Evolutionary conservation across 441 rosid species (phyloP).

Genomic region (Daphne laureola): DNA sequence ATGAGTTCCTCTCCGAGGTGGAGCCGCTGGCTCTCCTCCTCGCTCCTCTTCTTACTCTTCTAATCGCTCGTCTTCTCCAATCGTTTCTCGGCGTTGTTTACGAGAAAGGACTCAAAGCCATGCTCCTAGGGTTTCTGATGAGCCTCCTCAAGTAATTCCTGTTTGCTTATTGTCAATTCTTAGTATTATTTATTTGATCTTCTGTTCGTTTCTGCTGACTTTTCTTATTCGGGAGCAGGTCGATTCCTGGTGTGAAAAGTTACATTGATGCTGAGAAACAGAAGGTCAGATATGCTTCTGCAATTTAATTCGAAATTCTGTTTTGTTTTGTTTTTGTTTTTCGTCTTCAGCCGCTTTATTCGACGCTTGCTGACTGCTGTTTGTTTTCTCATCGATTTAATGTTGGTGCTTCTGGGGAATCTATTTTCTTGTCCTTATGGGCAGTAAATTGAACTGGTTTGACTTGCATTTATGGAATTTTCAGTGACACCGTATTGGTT

Average conservation of each 20-base stretch:
- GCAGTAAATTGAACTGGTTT: conserved; percentile 3
- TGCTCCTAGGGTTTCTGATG: conserved; percentile 46
- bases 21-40: conserved; percentile 67
- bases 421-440: conserved; percentile 1
- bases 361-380: too few relatives aligned
- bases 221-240: conserved; percentile 28
- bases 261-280: conserved; percentile 87
- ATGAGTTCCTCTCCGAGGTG: conserved; percentile 48
- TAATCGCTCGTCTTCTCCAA: conserved; percentile 43
- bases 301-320: too few relatives aligned
- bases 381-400: neutral
- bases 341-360: too few relatives aligned
- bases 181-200: neutral
- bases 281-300: conserved; percentile 44
- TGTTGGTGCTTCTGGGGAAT: neutral
- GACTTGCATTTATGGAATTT: conserved; percentile 13
- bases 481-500: neutral
- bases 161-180: neutral
- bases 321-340: too few relatives aligned
- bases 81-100: conserved; percentile 36
- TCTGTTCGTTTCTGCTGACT: neutral
- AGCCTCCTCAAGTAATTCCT: conserved; percentile 48
- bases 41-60: conserved; percentile 55
- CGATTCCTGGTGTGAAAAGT: conserved; percentile 74
- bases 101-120: conserved; percentile 60